Conservation (phyloP, 2,329 filamentous ascomycete species). For the Acrodontium crateriforme region DNA sequence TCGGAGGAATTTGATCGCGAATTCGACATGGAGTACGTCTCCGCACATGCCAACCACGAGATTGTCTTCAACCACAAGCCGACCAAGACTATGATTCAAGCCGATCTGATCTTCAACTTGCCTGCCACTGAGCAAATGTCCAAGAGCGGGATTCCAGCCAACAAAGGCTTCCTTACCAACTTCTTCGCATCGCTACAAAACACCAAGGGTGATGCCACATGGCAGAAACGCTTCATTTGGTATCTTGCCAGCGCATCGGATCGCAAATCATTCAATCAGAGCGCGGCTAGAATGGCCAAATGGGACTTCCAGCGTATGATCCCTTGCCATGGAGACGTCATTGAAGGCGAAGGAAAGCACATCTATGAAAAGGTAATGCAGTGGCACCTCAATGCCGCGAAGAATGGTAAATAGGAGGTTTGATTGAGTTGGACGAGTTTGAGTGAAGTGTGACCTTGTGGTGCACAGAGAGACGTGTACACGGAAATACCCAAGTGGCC, state of each 20-base stretch:
- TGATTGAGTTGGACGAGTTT: too few species aligned
- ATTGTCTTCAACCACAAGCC: conserved; percentile 77
- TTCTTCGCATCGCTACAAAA: conserved; percentile 44
- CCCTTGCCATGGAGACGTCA: conserved; percentile 85
- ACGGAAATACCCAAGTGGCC: too few species aligned
- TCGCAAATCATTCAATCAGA: conserved; percentile 54
- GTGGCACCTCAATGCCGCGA: conserved; percentile 56
- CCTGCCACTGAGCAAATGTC: conserved; percentile 71
- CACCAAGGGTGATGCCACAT: conserved; percentile 50
- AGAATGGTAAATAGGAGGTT: conserved; percentile 12
- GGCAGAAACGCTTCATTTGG: conserved; percentile 73
- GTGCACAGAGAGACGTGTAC: too few species aligned
- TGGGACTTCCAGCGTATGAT: conserved; percentile 84
- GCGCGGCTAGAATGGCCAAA: conserved; percentile 50
- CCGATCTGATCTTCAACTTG: conserved; percentile 84
- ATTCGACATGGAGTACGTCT: conserved; percentile 73
- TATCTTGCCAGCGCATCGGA: conserved; percentile 52
- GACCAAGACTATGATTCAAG: conserved; percentile 66
- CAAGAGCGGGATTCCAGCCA: conserved; percentile 40
- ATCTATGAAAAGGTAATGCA: conserved; percentile 65
- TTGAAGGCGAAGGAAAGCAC: conserved; percentile 61
- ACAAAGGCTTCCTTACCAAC: conserved; percentile 45
- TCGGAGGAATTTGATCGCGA: conserved; percentile 71
- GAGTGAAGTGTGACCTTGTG: too few species aligned
- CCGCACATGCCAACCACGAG: conserved; percentile 70